Base-by-base conservation (phyloP, 2,329 filamentous ascomycete genomes). In the Akanthomyces uredinophilus region DNA sequence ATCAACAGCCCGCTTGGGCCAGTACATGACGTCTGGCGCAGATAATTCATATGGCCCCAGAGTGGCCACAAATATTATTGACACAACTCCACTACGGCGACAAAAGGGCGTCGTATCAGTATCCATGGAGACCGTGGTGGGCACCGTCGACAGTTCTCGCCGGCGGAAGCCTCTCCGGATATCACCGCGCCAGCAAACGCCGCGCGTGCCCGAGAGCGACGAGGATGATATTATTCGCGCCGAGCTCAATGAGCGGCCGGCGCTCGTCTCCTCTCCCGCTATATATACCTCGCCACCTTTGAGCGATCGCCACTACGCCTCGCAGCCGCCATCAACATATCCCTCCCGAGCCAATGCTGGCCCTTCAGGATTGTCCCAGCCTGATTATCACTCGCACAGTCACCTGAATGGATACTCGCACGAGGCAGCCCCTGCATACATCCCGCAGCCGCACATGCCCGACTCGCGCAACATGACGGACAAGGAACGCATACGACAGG, bases 31-130 rank as follows among this genome's bases (percentile, higher is more conserved):
- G 5, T 51, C 64, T 60, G 69, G 62, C 47, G 51, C 65, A 11
- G 73, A 76, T 43, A 68, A 65, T 39, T 66, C 68, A 18, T 75
- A 74, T 65, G 70, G 71, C 35, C 64, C 71, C 5, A 68, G 72
- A 39, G 70, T 70, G 55, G 72, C 71, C 1, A 82, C 87, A 7
- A 88, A 87, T 64, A 91, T 97, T 65, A 83, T 96, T 47, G 92
- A 97, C 67, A 99, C 95, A 0, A 89, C 95, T 66, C 86, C 88
- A 52, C 85, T 98, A 29, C 84, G 92, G 55, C 87, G 93, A 46
- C 92, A 96, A 71, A 97, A 96, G 71, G 92, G 91, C 10, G 92
- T 98, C n/a, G 88, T 97, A 24, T 89, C 88, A 1, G 90, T 92
- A 60, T 82, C 89, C 0, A 94, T 97, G 68, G 92, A 97, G 72